Evolutionary conservation across 768 basidiomycete genomes (phyloP).

Genomic region (Kwoniella pini): DNA sequence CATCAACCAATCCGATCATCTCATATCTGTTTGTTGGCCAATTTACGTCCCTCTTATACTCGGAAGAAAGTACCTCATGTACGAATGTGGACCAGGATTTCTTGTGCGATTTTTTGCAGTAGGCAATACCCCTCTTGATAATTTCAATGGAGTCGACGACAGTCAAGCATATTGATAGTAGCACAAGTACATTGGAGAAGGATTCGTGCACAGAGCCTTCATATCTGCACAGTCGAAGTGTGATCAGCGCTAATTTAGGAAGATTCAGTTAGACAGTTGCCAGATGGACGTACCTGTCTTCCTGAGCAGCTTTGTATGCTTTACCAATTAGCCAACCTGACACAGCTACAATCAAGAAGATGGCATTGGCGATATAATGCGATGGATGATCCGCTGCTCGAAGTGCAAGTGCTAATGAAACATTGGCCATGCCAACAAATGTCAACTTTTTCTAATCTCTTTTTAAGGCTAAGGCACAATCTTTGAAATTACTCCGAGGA

Average conservation of each 20-base stretch:
- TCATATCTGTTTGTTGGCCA: slow-evolving; percentile 33
- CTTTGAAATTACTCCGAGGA: not conserved
- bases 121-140: slow-evolving; percentile 28
- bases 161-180: slow-evolving; percentile 59
- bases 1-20: slow-evolving; percentile 33
- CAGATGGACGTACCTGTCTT: slow-evolving; percentile 69
- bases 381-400: slow-evolving; percentile 73
- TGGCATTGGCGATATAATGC: slow-evolving; percentile 62
- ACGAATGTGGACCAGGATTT: slow-evolving; percentile 30
- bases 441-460: too few species aligned
- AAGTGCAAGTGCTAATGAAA: slow-evolving; percentile 61
- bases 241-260: too few species aligned
- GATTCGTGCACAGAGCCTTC: slow-evolving; percentile 62
- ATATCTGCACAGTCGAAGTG: too few species aligned
- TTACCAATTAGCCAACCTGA: slow-evolving; percentile 70
- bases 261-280: not conserved
- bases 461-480: slow-evolving; percentile 2
- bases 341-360: slow-evolving; percentile 65
- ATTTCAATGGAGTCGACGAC: slow-evolving; percentile 60
- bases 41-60: slow-evolving; percentile 1
- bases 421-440: too few species aligned
- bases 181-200: slow-evolving; percentile 65
- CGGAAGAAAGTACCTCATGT: slow-evolving; percentile 12
- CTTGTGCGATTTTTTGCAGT: slow-evolving; percentile 13
- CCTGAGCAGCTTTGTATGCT: slow-evolving; percentile 75